Percentiles rank a stretch among this genome's conserved stretches.
Conservation (phyloP, 73 alveolate species). For the Symbiodinium natans region DNA sequence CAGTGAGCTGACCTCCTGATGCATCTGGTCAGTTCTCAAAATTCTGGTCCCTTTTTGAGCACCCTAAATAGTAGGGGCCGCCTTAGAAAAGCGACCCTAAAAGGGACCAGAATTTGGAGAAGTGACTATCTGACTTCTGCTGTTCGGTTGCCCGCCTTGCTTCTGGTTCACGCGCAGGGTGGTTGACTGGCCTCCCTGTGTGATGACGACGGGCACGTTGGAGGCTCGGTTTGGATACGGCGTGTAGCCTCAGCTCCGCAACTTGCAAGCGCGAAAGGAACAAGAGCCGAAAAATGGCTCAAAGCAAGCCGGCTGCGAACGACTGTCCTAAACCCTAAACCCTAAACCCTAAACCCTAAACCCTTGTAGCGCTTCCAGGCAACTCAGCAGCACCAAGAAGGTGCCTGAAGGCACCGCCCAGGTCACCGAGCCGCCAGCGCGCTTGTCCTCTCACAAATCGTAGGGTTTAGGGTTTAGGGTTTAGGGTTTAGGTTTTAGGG, state of each 20-base stretch:
- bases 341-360: not conserved
- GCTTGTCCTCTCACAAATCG: not conserved
- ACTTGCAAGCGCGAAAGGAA: not conserved
- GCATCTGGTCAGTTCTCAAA: no score
- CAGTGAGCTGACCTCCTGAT: no score
- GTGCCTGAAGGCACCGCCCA: not conserved
- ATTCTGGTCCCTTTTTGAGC: no score
- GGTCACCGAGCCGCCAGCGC: not conserved
- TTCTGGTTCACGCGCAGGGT: constrained; percentile 18
- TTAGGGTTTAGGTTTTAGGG: no score
- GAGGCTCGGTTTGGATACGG: constrained; percentile 10
- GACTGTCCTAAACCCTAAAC: no score
- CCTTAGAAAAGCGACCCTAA: not conserved
- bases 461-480: no score
- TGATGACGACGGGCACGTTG: constrained; percentile 3
- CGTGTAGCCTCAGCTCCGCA: not conserved
- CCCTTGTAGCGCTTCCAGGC: not conserved
- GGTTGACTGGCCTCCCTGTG: not conserved
- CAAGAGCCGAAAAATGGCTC: no score
- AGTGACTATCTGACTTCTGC: no score
- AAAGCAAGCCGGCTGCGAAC: no score
- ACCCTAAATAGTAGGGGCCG: no score
- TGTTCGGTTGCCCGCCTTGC: constrained; percentile 25
- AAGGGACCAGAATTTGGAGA: not conserved
- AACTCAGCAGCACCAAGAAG: not conserved